Evolutionary conservation across 2,329 filamentous ascomycete genomes (phyloP), one percentile per base, ranked within the genome.

Genomic region (Neophaeococcomyces mojaviensis): DNA sequence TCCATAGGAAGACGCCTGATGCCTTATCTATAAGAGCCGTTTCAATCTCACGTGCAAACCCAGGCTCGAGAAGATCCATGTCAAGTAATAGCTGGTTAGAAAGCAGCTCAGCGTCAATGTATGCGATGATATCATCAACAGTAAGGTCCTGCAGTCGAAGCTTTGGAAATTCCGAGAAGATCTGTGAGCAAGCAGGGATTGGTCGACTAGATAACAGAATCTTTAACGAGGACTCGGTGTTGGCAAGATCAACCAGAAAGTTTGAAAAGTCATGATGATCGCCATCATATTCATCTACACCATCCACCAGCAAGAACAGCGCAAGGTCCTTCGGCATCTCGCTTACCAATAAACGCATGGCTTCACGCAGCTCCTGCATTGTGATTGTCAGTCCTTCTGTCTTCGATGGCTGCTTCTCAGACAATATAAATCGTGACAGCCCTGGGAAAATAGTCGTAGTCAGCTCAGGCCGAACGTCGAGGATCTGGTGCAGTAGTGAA

Each of bases 1-100:
- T 65, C 68, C 71, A 74, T 46, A 73, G 56, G 39, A 74, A 72
- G 4, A 74, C 58, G 0, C 70, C 68, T 1, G 59, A 61, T 0
- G 70, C 58, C 28, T 65, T 16, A 9, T 69, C 6, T 3, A n/a
- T 30, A 19, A 40, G 20, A 10, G 19, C 24, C 10, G 26, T 13
- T 7, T n/a, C 19, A 13, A 40, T 7, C n/a, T 7, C 7, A 4
- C 15, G 7, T n/a, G 19, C 38, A 22, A 38, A 38, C n/a, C 35
- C 35, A 16, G 15, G 15, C 35, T 38, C 35, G 6, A n/a, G 35
- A 15, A n/a, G 13, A 16, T 32, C 30, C 24, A 34, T 33, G 13
- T 40, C 19, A 18, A 16, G 18, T n/a, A 38, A n/a, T 15, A 43
- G 24, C 26, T 18, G 10, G 19, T 43, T 4, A 6, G 22, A 20